Conservation (phyloP, 768 basidiomycete species). For the Trametopsis cervina region DNA sequence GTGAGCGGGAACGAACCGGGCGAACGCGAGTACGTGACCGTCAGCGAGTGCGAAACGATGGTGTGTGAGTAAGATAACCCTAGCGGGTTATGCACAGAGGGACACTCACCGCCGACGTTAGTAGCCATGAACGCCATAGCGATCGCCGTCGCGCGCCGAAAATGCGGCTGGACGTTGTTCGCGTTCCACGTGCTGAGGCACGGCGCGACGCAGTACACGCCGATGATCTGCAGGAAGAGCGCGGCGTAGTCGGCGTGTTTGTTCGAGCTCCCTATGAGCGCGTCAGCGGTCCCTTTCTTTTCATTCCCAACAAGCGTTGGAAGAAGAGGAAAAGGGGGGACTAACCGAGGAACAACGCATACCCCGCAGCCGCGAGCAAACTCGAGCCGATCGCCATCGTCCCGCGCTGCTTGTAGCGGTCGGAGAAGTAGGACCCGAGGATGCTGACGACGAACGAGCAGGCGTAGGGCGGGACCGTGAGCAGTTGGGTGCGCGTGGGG, state of each 20-base stretch:
- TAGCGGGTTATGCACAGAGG: too few relatives aligned
- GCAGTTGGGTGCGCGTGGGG: constrained; percentile 20
- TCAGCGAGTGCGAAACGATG: too few relatives aligned
- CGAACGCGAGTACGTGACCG: too few relatives aligned
- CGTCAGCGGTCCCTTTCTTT: too few relatives aligned
- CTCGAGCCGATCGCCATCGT: constrained; percentile 36
- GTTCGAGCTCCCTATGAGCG: constrained; percentile 26
- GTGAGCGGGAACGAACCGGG: too few relatives aligned
- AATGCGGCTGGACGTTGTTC: constrained; percentile 53
- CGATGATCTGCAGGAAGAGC: constrained; percentile 47
- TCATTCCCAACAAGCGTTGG: neutral
- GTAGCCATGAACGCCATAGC: constrained; percentile 52
- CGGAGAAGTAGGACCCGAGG: constrained; percentile 41
- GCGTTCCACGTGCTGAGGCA: constrained; percentile 51
- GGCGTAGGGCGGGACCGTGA: constrained; percentile 24
- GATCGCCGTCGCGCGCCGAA: constrained; percentile 49
- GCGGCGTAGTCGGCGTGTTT: constrained; percentile 44
- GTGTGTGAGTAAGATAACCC: too few relatives aligned
- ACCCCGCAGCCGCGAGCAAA: constrained; percentile 39
- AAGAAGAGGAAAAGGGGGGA: neutral
- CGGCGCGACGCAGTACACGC: constrained; percentile 44
- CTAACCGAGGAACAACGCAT: constrained; percentile 47
- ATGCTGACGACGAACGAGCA: constrained; percentile 20
- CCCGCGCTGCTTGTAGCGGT: constrained; percentile 45
- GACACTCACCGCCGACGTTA: constrained; percentile 44